Conservation (phyloP, 148 eudicot species). For the Vaccinium macrocarpon region DNA sequence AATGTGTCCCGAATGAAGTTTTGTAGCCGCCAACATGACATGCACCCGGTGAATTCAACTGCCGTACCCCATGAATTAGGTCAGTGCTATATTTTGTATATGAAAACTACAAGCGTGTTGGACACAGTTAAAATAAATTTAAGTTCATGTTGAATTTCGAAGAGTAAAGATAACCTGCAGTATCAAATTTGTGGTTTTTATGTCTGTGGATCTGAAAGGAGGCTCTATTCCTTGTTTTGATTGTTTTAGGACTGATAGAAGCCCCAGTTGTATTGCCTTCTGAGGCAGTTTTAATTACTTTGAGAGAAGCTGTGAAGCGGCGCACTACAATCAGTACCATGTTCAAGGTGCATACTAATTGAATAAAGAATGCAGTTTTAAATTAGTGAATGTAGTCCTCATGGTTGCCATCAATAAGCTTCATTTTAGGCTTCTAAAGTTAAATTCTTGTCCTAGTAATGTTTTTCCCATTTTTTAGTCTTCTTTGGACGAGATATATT, state of each 20-base stretch:
- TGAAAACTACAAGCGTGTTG: background rate
- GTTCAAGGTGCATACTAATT: constrained; percentile 47
- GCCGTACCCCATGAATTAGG: constrained; percentile 26
- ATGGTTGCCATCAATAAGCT: background rate
- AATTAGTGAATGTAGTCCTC: background rate
- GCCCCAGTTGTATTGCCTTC: constrained; percentile 35
- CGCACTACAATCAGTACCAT: constrained; percentile 50
- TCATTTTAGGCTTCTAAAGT: background rate
- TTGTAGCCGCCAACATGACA: constrained; percentile 21
- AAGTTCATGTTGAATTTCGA: background rate
- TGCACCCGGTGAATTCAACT: constrained; percentile 19
- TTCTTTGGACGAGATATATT: constrained; percentile 23
- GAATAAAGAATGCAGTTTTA: background rate
- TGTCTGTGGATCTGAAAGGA: constrained; percentile 10
- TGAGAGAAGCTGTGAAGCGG: constrained; percentile 63
- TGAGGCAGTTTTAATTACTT: constrained; percentile 54
- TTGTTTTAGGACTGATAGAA: constrained; percentile 34
- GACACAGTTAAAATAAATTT: background rate
- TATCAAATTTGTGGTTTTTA: background rate
- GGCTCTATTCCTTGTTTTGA: constrained; percentile 10
- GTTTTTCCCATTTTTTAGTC: background rate
- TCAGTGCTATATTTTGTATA: constrained; percentile 3
- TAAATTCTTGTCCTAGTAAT: background rate
- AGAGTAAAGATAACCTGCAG: background rate
- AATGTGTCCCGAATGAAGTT: constrained; percentile 19